phyloP scores from a whole-genome alignment of 495 filamentous ascomycete species.

The Neurospora pannonica region DNA sequence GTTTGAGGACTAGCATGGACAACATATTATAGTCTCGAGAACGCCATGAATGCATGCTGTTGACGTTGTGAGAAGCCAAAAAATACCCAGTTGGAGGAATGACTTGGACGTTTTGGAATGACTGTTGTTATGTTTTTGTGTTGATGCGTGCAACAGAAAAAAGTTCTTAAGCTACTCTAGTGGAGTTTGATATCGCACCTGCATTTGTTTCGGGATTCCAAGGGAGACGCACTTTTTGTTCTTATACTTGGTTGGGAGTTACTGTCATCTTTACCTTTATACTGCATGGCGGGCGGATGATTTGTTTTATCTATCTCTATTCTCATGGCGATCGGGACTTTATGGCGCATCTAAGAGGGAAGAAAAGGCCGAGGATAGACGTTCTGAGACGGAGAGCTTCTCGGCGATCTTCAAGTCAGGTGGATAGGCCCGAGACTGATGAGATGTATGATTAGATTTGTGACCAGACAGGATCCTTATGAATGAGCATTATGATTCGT shows the following conservation, averaged over 20 bases:
- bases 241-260: not conserved
- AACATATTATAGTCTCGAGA: not conserved
- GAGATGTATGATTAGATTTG: not conserved
- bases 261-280: not conserved
- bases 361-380: not conserved
- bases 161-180: not conserved
- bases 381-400: not conserved
- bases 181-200: not conserved
- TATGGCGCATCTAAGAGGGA: not conserved
- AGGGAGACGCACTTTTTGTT: not conserved
- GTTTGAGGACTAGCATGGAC: conserved; percentile 1
- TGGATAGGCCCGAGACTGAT: not conserved
- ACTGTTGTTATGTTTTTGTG: not conserved
- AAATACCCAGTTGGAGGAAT: not conserved
- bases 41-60: not conserved
- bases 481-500: not conserved
- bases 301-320: not conserved
- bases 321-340: not conserved
- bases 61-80: not conserved
- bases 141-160: not conserved
- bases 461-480: not conserved
- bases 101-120: not conserved
- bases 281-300: not conserved
- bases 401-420: not conserved
- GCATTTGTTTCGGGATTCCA: not conserved